Conservation (phyloP, 805 yeast genomes). For the Myxozyma neglecta region DNA sequence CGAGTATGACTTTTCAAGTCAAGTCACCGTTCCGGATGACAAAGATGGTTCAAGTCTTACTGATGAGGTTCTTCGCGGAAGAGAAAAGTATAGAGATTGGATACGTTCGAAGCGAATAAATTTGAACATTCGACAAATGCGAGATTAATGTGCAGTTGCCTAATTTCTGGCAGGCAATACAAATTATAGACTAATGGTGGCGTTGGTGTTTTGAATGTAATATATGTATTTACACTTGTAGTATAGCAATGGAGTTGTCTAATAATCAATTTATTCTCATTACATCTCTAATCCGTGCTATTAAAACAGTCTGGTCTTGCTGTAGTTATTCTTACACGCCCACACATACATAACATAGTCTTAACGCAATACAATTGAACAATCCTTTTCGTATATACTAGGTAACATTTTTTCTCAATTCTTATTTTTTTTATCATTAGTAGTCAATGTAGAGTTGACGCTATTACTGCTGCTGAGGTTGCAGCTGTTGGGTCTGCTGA, state of each 20-base stretch:
- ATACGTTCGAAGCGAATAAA: constrained; percentile 42
- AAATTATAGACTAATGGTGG: no score
- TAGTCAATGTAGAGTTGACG: background rate
- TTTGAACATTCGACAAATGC: constrained; percentile 46
- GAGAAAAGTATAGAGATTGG: constrained; percentile 37
- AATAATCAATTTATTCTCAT: no score
- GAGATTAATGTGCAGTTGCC: constrained; percentile 8
- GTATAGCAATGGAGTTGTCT: no score
- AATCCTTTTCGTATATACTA: no score
- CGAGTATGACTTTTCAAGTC: constrained; percentile 13
- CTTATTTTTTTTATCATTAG: background rate
- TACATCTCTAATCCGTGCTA: no score
- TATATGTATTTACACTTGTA: no score
- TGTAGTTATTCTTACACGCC: no score
- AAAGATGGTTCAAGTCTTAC: background rate
- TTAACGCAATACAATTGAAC: no score
- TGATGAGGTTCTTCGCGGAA: constrained; percentile 7
- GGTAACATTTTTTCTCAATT: no score
- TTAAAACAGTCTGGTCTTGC: no score
- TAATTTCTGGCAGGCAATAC: background rate
- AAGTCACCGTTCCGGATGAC: background rate
- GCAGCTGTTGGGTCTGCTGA: background rate
- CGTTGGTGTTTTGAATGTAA: no score
- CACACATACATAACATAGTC: no score
- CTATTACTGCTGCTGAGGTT: background rate